Percentiles rank a stretch among this genome's conserved stretches.
Conservation (phyloP, 192 early-diverging fungal genomes). For the Coemansia sp. region DNA sequence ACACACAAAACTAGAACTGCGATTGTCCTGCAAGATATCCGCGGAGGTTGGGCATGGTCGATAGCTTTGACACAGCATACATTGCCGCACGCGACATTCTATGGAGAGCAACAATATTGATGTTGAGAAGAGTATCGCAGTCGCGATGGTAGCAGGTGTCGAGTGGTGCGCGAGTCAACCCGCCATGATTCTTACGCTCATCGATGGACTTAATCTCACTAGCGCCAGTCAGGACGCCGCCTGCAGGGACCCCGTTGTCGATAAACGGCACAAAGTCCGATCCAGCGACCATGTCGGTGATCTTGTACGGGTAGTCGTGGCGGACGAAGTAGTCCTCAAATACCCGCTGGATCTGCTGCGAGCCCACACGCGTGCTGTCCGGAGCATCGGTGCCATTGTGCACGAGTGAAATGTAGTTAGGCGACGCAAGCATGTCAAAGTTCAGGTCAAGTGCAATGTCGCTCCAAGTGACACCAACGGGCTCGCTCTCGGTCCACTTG, state of each 20-base stretch:
- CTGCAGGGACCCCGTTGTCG: constrained; percentile 62
- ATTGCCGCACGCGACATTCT: constrained; percentile 55
- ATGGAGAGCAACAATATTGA: constrained; percentile 59
- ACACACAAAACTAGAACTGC: not conserved
- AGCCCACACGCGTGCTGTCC: constrained; percentile 45
- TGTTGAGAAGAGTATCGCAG: constrained; percentile 67
- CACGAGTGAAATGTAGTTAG: constrained; percentile 67
- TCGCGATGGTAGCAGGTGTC: constrained; percentile 72
- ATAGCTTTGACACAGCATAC: constrained; percentile 40
- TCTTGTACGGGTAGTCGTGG: constrained; percentile 52
- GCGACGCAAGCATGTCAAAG: constrained; percentile 75
- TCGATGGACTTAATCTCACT: constrained; percentile 60
- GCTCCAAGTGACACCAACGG: constrained; percentile 32
- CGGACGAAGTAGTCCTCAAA: constrained; percentile 61
- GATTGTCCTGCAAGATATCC: constrained; percentile 8
- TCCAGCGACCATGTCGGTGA: constrained; percentile 62
- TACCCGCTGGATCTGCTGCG: constrained; percentile 59
- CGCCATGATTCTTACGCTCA: constrained; percentile 60
- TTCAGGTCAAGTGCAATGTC: constrained; percentile 65
- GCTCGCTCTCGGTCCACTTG: constrained; percentile 39
- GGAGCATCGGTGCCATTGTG: constrained; percentile 68
- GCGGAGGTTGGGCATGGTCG: constrained; percentile 23
- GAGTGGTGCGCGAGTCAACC: constrained; percentile 63
- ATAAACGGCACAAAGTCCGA: constrained; percentile 72
- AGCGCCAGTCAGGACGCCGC: constrained; percentile 67